phyloP scores from a whole-genome alignment of 1,284 basidiomycete species.

The Trichosporon inkin region DNA sequence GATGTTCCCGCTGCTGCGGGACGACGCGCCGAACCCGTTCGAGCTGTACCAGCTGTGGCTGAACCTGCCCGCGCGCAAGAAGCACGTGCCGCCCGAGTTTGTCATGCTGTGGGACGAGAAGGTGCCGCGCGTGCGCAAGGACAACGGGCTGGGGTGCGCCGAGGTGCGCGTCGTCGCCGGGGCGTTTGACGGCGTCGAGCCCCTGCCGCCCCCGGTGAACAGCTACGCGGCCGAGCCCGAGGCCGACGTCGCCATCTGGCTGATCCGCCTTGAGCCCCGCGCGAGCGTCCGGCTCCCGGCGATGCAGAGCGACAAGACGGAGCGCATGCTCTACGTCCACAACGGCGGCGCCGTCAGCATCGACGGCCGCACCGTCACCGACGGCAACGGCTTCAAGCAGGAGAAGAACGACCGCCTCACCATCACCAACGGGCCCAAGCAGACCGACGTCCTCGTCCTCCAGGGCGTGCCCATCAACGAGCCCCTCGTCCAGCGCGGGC shows the following conservation, averaged over 20 bases:
- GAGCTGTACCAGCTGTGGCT: slow-evolving; percentile 25
- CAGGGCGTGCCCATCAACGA: slow-evolving; percentile 18
- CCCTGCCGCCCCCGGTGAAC: slow-evolving; percentile 11
- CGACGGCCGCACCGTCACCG: slow-evolving; percentile 9
- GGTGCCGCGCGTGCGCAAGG: slow-evolving; percentile 10
- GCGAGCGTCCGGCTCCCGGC: slow-evolving; percentile 11
- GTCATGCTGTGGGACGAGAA: slow-evolving; percentile 23
- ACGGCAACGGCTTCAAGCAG: neutral
- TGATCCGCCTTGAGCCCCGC: slow-evolving; percentile 17
- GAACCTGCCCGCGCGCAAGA: slow-evolving; percentile 18
- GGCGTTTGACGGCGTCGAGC: slow-evolving; percentile 3
- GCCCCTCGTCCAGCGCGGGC: slow-evolving; percentile 18
- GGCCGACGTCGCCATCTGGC: slow-evolving; percentile 18
- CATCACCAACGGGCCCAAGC: slow-evolving; percentile 9
- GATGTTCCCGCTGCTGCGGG: slow-evolving; percentile 21
- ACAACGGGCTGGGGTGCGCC: slow-evolving; percentile 3
- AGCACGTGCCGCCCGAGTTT: slow-evolving; percentile 18
- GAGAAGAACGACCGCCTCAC: slow-evolving; percentile 8
- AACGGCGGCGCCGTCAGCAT: slow-evolving; percentile 10
- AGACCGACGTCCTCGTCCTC: slow-evolving; percentile 16
- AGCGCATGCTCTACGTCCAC: slow-evolving; percentile 21
- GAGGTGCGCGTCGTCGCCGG: slow-evolving; percentile 17
- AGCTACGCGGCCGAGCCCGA: slow-evolving; percentile 8
- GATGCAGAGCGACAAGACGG: neutral
- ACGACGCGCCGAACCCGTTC: slow-evolving; percentile 14